Evolutionary conservation across 2,329 filamentous ascomycete species (phyloP).

Genomic region (Aspergillus sp.): DNA sequence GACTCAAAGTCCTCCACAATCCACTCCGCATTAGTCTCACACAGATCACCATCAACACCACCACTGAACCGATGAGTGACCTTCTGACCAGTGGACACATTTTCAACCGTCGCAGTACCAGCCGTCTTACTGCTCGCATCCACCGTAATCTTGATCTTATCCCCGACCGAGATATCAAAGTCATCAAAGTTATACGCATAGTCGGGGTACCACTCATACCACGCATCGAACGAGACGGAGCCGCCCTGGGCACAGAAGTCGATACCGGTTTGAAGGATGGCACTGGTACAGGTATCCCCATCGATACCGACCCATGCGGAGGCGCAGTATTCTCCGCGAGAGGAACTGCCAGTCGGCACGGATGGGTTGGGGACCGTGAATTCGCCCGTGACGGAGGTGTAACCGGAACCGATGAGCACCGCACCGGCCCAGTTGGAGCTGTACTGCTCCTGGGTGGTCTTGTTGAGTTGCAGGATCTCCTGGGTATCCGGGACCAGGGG

Average conservation of each 20-base stretch:
- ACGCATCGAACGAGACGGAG: slow-evolving; percentile 51
- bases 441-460: slow-evolving; percentile 47
- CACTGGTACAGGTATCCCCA: slow-evolving; percentile 54
- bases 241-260: slow-evolving; percentile 51
- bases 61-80: slow-evolving; percentile 53
- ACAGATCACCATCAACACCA: slow-evolving; percentile 43
- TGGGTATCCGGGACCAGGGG: slow-evolving; percentile 30
- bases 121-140: slow-evolving; percentile 41
- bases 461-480: slow-evolving; percentile 32
- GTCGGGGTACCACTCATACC: slow-evolving; percentile 63
- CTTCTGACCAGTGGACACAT: slow-evolving; percentile 50
- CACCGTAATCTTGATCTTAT: slow-evolving; percentile 44
- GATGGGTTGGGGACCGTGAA: slow-evolving; percentile 53
- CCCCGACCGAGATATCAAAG: slow-evolving; percentile 46
- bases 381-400: slow-evolving; percentile 53
- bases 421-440: slow-evolving; percentile 60
- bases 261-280: slow-evolving; percentile 57
- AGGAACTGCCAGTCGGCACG: slow-evolving; percentile 36
- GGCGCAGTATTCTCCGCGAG: slow-evolving; percentile 25
- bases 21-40: slow-evolving; percentile 61
- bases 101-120: slow-evolving; percentile 50
- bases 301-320: slow-evolving; percentile 62
- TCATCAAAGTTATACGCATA: slow-evolving; percentile 53
- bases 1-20: slow-evolving; percentile 48
- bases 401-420: slow-evolving; percentile 52